Conservation (phyloP, 371 early-diverging fungal genomes). For the Actinomortierella ambigua region DNA sequence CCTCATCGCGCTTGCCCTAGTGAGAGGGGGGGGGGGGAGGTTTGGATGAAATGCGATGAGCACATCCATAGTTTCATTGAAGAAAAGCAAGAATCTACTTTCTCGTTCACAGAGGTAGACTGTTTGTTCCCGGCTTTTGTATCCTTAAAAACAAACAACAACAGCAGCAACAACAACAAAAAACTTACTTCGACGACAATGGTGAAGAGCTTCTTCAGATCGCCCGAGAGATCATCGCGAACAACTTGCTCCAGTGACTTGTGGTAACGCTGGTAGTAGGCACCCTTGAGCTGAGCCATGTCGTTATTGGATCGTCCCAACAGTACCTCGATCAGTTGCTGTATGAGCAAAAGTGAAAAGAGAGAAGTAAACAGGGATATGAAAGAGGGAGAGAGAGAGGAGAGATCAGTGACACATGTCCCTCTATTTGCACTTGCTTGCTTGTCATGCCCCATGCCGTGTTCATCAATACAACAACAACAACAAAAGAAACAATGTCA, state of each 20-base stretch:
- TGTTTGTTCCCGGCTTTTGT: too few species aligned
- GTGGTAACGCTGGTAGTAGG: slow-evolving; percentile 23
- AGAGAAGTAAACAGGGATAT: neutral
- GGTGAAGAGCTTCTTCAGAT: slow-evolving; percentile 27
- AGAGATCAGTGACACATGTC: too few species aligned
- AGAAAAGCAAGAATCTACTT: neutral
- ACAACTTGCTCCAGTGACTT: slow-evolving; percentile 20
- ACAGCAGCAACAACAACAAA: neutral
- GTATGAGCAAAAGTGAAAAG: neutral
- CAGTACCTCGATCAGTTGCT: slow-evolving; percentile 22
- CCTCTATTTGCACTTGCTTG: too few species aligned
- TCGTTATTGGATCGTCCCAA: slow-evolving; percentile 33
- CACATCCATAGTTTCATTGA: too few species aligned
- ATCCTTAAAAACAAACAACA: neutral
- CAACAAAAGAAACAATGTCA: neutral
- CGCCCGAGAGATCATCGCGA: slow-evolving; percentile 24
- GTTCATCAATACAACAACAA: too few species aligned
- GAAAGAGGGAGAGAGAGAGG: neutral
- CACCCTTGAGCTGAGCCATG: slow-evolving; percentile 33
- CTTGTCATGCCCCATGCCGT: too few species aligned
- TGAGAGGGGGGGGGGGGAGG: too few species aligned
- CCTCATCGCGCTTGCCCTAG: slow-evolving; percentile 35
- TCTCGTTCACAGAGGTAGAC: too few species aligned
- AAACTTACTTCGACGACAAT: slow-evolving; percentile 27
- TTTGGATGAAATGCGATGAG: too few species aligned